phyloP scores from a whole-genome alignment of 495 filamentous ascomycete species.

The Penicillium cosmopolitanum region DNA sequence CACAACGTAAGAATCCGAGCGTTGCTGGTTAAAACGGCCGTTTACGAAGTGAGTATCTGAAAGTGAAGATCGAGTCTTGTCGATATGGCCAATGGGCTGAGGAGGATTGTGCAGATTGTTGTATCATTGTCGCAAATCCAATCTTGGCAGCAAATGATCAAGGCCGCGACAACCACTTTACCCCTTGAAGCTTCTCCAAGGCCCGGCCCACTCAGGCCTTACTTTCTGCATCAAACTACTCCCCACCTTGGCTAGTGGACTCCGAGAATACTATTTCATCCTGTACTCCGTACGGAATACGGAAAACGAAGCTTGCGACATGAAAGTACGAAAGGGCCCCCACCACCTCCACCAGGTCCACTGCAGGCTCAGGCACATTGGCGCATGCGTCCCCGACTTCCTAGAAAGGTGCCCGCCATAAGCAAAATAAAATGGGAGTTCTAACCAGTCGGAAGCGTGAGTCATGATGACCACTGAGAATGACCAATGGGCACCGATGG shows the following conservation, averaged over 20 bases:
- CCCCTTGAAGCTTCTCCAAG: background rate
- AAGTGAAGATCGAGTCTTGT: no score
- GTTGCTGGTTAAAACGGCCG: background rate
- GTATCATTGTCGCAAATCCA: background rate
- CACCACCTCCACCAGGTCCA: background rate
- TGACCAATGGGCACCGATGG: slow-evolving; percentile 6
- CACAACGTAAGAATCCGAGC: background rate
- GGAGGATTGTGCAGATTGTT: no score
- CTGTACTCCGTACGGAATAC: background rate
- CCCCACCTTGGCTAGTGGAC: background rate
- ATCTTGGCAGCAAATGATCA: background rate
- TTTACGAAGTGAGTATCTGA: no score
- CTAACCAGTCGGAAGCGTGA: slow-evolving; percentile 12
- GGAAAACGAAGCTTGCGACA: background rate
- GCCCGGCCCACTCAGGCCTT: background rate
- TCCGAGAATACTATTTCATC: background rate
- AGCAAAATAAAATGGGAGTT: background rate
- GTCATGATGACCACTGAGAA: slow-evolving; percentile 1
- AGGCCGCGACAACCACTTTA: background rate
- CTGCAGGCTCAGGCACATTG: slow-evolving; percentile 2
- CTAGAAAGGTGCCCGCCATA: slow-evolving; percentile 3
- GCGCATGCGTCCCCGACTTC: slow-evolving; percentile 1
- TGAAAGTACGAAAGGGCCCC: background rate
- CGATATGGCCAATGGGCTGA: no score
- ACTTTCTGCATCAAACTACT: background rate